Percentiles rank a stretch among this genome's conserved stretches.
These are phyloP conservation scores for Plantago ovata DNA, from an alignment of 257 asterid genomes.

Conservation along the genomic window DNA sequence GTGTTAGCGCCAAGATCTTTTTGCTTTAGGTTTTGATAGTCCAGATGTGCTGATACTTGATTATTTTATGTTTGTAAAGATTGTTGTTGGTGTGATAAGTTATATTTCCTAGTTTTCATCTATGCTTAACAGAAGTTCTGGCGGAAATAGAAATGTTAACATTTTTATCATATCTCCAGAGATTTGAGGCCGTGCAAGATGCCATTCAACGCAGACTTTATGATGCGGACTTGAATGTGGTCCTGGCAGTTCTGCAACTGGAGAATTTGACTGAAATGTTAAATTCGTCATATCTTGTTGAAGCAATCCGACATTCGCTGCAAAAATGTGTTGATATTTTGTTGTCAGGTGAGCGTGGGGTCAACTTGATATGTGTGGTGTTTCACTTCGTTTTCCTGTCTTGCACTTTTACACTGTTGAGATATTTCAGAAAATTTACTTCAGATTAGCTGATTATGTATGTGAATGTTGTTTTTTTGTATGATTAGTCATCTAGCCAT, in stretches of 20 bases:
- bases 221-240: constrained; percentile 82
- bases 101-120: too few relatives aligned
- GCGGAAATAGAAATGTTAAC: neutral
- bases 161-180: constrained; percentile 39
- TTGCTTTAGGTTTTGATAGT: too few relatives aligned
- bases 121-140: too few relatives aligned
- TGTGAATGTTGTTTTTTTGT: too few relatives aligned
- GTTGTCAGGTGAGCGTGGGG: constrained; percentile 52
- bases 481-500: too few relatives aligned
- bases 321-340: constrained; percentile 56
- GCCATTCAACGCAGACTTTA: constrained; percentile 65
- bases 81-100: too few relatives aligned
- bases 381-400: constrained; percentile 1
- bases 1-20: too few relatives aligned
- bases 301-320: constrained; percentile 52
- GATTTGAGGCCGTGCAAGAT: constrained; percentile 63
- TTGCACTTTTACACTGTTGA: constrained; percentile 2
- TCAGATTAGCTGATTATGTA: too few relatives aligned
- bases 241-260: constrained; percentile 59
- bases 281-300: constrained; percentile 41
- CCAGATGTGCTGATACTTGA: too few relatives aligned
- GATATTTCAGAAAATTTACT: neutral
- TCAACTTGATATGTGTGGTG: constrained; percentile 8
- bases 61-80: too few relatives aligned
- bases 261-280: constrained; percentile 48